Percentiles rank a stretch among this genome's conserved stretches.
Evolutionary conservation across 495 filamentous ascomycete species (phyloP).

Genomic region (Pseudoneurospora amorphoporcata): DNA sequence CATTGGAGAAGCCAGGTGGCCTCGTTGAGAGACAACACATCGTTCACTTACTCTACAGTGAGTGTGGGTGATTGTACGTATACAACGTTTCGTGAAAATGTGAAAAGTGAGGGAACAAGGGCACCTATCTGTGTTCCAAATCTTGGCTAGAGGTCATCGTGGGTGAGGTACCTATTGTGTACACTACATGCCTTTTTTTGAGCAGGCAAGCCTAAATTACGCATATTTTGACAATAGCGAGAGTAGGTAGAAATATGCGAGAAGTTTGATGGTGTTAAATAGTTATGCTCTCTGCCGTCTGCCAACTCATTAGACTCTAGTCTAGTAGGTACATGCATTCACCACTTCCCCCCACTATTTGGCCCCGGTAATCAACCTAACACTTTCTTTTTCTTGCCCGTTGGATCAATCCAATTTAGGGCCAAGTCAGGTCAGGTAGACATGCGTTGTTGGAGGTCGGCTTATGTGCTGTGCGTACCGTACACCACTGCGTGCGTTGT

Average conservation of each 20-base stretch:
- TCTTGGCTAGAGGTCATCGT: neutral
- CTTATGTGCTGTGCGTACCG: neutral
- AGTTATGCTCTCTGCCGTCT: neutral
- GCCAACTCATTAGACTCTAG: neutral
- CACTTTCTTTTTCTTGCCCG: neutral
- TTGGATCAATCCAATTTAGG: neutral
- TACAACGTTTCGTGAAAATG: neutral
- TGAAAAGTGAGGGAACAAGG: neutral
- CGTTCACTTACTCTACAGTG: neutral
- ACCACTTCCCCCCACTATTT: neutral
- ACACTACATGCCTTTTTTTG: too few species aligned
- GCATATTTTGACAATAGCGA: too few species aligned
- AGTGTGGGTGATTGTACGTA: neutral
- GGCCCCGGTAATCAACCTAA: neutral
- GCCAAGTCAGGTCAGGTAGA: neutral
- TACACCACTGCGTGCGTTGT: neutral
- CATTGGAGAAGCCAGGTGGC: neutral
- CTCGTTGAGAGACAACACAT: neutral
- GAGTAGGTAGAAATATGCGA: too few species aligned
- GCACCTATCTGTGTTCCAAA: neutral
- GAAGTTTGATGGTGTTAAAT: too few species aligned
- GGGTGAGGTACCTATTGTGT: too few species aligned
- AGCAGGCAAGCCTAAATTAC: too few species aligned
- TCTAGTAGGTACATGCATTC: neutral
- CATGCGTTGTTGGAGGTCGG: neutral